Conservation (phyloP, 2,329 filamentous ascomycete genomes). For the Colletotrichum zoysiae region DNA sequence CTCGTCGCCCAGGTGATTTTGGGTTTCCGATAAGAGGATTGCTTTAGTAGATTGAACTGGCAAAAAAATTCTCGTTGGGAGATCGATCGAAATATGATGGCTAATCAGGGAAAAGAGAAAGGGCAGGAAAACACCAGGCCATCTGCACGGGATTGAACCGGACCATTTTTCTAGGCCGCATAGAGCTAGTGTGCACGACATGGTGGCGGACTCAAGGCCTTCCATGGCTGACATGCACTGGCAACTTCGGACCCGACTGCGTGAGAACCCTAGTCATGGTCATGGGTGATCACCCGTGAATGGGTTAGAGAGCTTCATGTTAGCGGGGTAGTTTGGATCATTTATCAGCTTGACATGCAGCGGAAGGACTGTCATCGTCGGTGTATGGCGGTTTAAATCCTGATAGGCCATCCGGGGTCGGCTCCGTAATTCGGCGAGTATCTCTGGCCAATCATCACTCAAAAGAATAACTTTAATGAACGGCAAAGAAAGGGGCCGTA, state of each 20-base stretch:
- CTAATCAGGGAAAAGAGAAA: background rate
- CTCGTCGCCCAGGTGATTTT: background rate
- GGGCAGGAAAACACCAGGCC: background rate
- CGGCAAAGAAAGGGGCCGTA: background rate
- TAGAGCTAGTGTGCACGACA: background rate
- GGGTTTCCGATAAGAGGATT: background rate
- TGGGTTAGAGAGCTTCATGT: background rate
- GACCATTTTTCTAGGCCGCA: background rate
- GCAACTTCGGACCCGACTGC: background rate
- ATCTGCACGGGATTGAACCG: background rate
- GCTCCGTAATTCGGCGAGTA: background rate
- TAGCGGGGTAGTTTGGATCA: background rate
- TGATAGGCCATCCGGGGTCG: background rate
- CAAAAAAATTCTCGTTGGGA: background rate
- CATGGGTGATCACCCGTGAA: background rate
- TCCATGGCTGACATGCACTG: background rate
- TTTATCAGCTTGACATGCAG: background rate
- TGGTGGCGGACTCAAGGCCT: background rate
- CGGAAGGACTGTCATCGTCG: background rate
- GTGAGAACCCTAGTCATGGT: background rate
- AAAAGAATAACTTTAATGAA: background rate
- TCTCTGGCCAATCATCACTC: background rate
- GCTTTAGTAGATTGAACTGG: no score
- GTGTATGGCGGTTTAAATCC: no score
- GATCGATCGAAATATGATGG: background rate